Base-by-base conservation (phyloP, 164 flowering plant genomes). In the Chimonanthus praecox region DNA sequence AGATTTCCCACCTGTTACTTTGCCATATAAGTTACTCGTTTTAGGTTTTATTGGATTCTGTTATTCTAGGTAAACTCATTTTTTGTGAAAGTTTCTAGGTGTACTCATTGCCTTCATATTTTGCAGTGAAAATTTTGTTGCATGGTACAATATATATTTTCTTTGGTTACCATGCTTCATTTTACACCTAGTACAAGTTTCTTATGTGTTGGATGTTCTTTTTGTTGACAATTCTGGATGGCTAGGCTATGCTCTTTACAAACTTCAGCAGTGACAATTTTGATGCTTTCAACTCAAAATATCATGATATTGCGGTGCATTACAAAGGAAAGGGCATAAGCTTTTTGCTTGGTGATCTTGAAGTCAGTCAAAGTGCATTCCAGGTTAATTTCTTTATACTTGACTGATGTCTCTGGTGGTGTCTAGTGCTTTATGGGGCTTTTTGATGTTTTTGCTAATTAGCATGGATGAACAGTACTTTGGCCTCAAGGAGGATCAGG, bases 331-430 rank as follows among this genome's bases (percentile, higher is more conserved):
- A 86, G 65, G 88, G 88, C 50, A 61, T 89, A 48, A 81, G 84
- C 80, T 93, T 95, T 78, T 77, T 95, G 77, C 18, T 95, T 63
- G 98, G 97, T 77, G 98, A 95, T 72, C 68, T 86, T 80, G 96
- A 90, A 47, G 84, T 84, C 65, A 85, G 94, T 78, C 81, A 87
- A 76, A 84, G 84, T 75, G 94, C 94, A 54, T 88, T 95, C 75
- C 87, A 92, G 89, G 98, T 90, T 70, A 58, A 79, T 48, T 64
- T 58, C 20, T 49, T 58, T 58, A 13, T 63, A 21, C 71, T 72
- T 68, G 21, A 15, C 3, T 46, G 51, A 46, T 54, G 21, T 61
- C 18, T 65, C 61, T 58, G 18, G 71, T 74, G 72, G 43, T 21
- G 8, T 49, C 63, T 4, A 4, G 7, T 49, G 61, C 46, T 9